These are phyloP conservation scores for Geotrichum candidum DNA, from an alignment of 1,139 yeast genomes.

Conservation along the genomic window DNA sequence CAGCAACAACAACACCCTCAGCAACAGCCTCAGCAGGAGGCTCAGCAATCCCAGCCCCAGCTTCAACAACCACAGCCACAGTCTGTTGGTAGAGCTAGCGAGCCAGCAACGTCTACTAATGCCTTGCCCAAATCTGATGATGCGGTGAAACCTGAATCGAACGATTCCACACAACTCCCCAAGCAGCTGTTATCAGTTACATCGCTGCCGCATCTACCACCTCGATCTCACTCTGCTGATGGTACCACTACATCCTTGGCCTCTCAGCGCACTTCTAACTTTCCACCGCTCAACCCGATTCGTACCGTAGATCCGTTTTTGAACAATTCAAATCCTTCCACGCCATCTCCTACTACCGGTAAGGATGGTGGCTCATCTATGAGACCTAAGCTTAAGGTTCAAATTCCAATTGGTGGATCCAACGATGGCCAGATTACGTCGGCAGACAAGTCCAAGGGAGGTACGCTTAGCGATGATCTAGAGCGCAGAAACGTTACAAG, in stretches of 20 bases:
- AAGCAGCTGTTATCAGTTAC: background rate
- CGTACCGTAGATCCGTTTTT: slow-evolving; percentile 7
- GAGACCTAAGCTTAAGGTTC: slow-evolving; percentile 39
- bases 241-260: background rate
- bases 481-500: slow-evolving; percentile 22
- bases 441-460: slow-evolving; percentile 11
- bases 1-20: background rate
- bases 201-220: slow-evolving; percentile 6
- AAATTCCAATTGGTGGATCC: slow-evolving; percentile 31
- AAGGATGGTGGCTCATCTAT: slow-evolving; percentile 11
- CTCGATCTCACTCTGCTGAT: slow-evolving; percentile 10
- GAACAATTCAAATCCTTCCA: slow-evolving; percentile 3
- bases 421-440: slow-evolving; percentile 14
- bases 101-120: background rate
- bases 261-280: slow-evolving; percentile 1
- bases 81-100: background rate
- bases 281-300: slow-evolving; percentile 8
- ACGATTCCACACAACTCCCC: background rate
- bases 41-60: background rate
- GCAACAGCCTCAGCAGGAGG: no score
- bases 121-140: background rate
- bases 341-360: slow-evolving; percentile 12
- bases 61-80: background rate
- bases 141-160: slow-evolving; percentile 18
- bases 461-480: slow-evolving; percentile 23